A percentile compares a stretch with the other conserved stretches of the same genome.
Conservation (phyloP, 2,329 filamentous ascomycete genomes). For the Mycosphaerelloides madeirae region DNA sequence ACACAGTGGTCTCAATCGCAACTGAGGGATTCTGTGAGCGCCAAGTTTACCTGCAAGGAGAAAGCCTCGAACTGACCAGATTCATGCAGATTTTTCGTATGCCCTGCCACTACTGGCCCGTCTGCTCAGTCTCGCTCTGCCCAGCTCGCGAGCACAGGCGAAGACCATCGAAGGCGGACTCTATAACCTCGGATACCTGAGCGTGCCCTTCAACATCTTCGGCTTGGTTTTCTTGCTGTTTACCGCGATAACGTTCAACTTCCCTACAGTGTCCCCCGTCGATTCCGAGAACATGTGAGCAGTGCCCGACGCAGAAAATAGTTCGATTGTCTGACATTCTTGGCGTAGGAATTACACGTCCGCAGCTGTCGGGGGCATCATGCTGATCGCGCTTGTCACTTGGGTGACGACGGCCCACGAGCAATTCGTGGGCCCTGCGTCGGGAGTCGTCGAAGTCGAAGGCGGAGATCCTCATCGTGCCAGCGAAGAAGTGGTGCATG, state of each 20-base stretch:
- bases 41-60: not conserved
- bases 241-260: constrained; percentile 53
- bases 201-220: constrained; percentile 44
- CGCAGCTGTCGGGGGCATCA: constrained; percentile 53
- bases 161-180: constrained; percentile 42
- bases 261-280: constrained; percentile 50
- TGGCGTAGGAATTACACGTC: constrained; percentile 54
- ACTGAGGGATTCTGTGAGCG: constrained; percentile 50
- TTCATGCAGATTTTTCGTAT: constrained; percentile 46
- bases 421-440: constrained; percentile 47
- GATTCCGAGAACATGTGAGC: constrained; percentile 47
- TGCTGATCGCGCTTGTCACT: constrained; percentile 46
- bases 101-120: constrained; percentile 52
- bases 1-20: constrained; percentile 54
- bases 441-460: constrained; percentile 4
- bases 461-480: not conserved
- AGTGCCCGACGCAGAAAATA: not conserved
- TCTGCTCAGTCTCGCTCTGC: constrained; percentile 39
- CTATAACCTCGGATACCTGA: constrained; percentile 44
- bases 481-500: constrained; percentile 4
- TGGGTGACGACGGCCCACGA: constrained; percentile 51
- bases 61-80: not conserved
- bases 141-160: constrained; percentile 32
- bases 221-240: constrained; percentile 52
- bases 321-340: too few relatives aligned